Evolutionary conservation across 2,329 filamentous ascomycete genomes (phyloP), one percentile per base, ranked within the genome.

Genomic region (Fusarium subtropicale): DNA sequence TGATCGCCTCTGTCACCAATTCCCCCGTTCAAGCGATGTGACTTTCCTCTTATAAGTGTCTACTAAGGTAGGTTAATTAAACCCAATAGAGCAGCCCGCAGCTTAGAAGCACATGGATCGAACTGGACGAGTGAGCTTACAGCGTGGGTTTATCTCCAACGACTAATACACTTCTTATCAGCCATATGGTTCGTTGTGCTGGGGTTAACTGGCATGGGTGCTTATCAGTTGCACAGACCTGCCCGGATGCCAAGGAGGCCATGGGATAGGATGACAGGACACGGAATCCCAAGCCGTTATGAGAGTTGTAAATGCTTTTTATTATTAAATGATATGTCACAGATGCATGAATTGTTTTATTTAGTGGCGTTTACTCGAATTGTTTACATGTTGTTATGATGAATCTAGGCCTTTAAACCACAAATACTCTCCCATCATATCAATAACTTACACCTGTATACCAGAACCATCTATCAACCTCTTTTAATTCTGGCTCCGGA

Each of bases 151-250:
- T 57, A 52, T 62, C 46, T 52, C n/a, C 36, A 39, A 20, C 4
- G 12, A 39, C 36, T 39, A 39, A 39, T 39, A 39, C 20, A 39
- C 12, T 39, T 26, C 64, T 71, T 70, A 70, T 70, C 68, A 65
- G 63, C 54, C 20, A 65, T 70, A 53, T 59, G 39, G 62, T 46
- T 46, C 38, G 33, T 22, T 51, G 44, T 46, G 38, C 45, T 46
- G 20, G 68, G 60, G 42, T 54, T 50, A 71, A 59, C 60, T 71
- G 42, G 52, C 64, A 75, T 65, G 62, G 61, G 60, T 64, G 58
- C 73, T 75, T 75, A 75, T 75, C 73, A 70, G 71, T 56, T n/a
- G 41, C 57, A 52, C 41, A 52, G 52, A 46, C 56, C 51, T 57
- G 42, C 22, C 28, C 53, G 12, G 31, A 54, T 20, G 53, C 62